Percentiles rank a stretch among this genome's conserved stretches.
These are phyloP conservation scores for Mangifera indica DNA, from an alignment of 345 rosid species.

Conservation along the genomic window DNA sequence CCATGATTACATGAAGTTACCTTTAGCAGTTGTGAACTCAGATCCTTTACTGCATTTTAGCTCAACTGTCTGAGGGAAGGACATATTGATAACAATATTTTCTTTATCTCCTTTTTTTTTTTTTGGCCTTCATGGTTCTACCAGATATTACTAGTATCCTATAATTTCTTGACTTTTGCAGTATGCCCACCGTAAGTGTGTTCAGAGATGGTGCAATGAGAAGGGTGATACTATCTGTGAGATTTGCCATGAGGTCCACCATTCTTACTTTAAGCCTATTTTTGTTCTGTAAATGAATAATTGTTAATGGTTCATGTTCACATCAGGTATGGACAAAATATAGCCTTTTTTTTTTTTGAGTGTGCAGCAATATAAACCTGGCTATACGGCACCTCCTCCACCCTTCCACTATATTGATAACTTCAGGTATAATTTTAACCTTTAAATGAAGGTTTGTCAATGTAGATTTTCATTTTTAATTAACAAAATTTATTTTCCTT, in stretches of 20 bases:
- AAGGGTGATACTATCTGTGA: constrained; percentile 83
- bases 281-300: constrained; percentile 7
- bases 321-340: background rate
- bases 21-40: background rate
- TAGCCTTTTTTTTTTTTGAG: constrained; percentile 2
- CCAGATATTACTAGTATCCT: background rate
- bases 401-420: constrained; percentile 50
- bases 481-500: background rate
- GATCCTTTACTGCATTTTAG: background rate
- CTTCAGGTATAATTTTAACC: constrained; percentile 47
- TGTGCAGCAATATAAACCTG: constrained; percentile 64
- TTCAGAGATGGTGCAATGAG: constrained; percentile 89
- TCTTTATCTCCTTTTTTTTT: background rate
- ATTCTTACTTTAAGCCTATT: constrained; percentile 11
- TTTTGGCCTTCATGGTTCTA: constrained; percentile 6
- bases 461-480: background rate
- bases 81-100: background rate
- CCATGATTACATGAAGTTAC: background rate
- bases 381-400: constrained; percentile 62
- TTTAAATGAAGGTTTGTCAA: background rate
- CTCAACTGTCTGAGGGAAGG: background rate
- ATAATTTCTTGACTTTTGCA: constrained; percentile 27
- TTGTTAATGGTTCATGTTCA: background rate
- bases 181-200: constrained; percentile 83
- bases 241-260: constrained; percentile 72